phyloP scores from a whole-genome alignment of 768 basidiomycete species.

The Leccinellum albellum region DNA sequence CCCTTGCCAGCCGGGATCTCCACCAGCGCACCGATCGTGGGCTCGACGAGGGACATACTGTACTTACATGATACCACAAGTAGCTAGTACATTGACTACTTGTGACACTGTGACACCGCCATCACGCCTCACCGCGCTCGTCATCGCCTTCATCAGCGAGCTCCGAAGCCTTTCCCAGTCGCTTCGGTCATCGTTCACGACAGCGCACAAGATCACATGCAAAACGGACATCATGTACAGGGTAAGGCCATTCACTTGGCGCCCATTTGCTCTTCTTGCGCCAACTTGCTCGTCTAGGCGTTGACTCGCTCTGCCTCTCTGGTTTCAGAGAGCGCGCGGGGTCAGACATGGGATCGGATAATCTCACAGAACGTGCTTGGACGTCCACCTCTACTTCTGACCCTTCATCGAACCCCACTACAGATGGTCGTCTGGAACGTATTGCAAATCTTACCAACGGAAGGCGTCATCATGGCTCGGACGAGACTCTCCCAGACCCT shows the following conservation, averaged over 20 bases:
- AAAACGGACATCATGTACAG: conserved; percentile 27
- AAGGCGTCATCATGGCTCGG: conserved; percentile 41
- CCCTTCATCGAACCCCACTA: conserved; percentile 41
- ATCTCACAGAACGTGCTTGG: conserved; percentile 51
- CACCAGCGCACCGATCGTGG: conserved; percentile 69
- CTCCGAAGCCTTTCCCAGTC: background rate
- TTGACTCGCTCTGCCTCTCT: conserved; percentile 13
- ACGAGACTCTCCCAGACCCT: conserved; percentile 43
- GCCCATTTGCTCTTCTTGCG: background rate
- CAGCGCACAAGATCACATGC: conserved; percentile 19
- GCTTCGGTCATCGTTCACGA: conserved; percentile 3
- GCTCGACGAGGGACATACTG: conserved; percentile 38
- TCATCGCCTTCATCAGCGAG: conserved; percentile 10
- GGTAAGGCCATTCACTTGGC: conserved; percentile 14
- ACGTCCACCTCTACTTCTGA: conserved; percentile 47
- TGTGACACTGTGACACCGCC: conserved; percentile 9
- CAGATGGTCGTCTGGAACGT: conserved; percentile 26
- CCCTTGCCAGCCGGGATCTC: conserved; percentile 79
- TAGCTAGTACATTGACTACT: background rate
- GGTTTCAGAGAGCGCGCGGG: conserved; percentile 15
- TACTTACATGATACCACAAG: too few relatives aligned
- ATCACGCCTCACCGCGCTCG: conserved; percentile 8
- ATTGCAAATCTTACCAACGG: conserved; percentile 33
- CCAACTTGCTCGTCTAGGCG: conserved; percentile 14
- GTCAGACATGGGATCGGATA: conserved; percentile 45